Evolutionary conservation across 1,139 yeast species (phyloP).

Genomic region (Candida sp.): DNA sequence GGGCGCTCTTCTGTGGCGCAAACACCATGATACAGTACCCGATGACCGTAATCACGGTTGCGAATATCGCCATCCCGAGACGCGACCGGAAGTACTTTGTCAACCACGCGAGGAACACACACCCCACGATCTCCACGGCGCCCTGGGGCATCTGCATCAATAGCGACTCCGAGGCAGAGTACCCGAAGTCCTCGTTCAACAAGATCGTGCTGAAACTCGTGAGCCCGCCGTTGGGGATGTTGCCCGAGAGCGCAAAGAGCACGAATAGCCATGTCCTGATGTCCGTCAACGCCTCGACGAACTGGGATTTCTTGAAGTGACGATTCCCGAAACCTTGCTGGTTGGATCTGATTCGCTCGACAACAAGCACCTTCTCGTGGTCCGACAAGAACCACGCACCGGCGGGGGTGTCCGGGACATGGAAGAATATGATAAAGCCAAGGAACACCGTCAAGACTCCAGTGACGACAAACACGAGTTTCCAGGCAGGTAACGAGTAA

Average conservation of each 20-base stretch:
- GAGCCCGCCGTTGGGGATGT: slow-evolving; percentile 42
- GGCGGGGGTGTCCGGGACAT: slow-evolving; percentile 33
- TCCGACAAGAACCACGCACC: slow-evolving; percentile 43
- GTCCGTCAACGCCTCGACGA: slow-evolving; percentile 56
- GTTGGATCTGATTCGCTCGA: slow-evolving; percentile 39
- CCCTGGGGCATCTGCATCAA: slow-evolving; percentile 41
- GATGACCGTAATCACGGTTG: slow-evolving; percentile 37
- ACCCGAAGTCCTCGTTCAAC: slow-evolving; percentile 49
- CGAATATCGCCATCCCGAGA: slow-evolving; percentile 47
- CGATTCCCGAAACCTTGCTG: slow-evolving; percentile 62
- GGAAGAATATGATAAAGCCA: slow-evolving; percentile 26
- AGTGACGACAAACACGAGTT: slow-evolving; percentile 32
- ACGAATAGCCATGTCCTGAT: slow-evolving; percentile 47
- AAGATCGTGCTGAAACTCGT: slow-evolving; percentile 50
- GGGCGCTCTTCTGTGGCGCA: slow-evolving; percentile 34
- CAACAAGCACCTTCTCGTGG: slow-evolving; percentile 46
- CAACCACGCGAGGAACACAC: slow-evolving; percentile 35
- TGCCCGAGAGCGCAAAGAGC: slow-evolving; percentile 26
- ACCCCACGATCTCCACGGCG: slow-evolving; percentile 45
- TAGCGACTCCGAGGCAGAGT: slow-evolving; percentile 25
- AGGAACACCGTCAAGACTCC: slow-evolving; percentile 31
- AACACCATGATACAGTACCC: slow-evolving; percentile 55
- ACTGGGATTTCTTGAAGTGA: slow-evolving; percentile 56
- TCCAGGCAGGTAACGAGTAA: slow-evolving; percentile 31
- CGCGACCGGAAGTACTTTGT: slow-evolving; percentile 35